Evolutionary conservation across 305 asterid genomes (phyloP).

Genomic region (Coffea humblotiana): DNA sequence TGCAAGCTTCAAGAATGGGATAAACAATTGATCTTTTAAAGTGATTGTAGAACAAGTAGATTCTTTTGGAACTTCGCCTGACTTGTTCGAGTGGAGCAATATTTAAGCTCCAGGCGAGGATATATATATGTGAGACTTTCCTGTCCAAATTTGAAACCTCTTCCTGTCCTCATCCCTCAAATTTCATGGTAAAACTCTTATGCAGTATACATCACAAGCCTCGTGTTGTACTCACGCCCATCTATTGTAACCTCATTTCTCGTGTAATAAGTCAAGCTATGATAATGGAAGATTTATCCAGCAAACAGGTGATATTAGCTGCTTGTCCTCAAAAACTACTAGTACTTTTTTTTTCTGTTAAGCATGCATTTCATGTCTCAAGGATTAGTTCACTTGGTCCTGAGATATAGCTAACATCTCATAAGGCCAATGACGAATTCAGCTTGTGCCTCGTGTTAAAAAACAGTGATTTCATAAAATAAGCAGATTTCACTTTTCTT

Average conservation of each 20-base stretch:
- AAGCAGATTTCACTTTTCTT: background rate
- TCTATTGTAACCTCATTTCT: background rate
- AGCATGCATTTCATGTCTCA: background rate
- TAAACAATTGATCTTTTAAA: slow-evolving; percentile 12
- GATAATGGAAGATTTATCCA: background rate
- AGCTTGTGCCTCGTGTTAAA: background rate
- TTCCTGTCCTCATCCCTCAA: background rate
- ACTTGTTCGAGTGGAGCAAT: slow-evolving; percentile 12
- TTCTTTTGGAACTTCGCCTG: slow-evolving; percentile 11
- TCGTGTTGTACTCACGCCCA: background rate
- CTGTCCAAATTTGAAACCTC: background rate
- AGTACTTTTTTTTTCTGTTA: background rate
- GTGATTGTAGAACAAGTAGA: slow-evolving; percentile 16
- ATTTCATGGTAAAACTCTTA: background rate
- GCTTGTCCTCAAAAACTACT: background rate
- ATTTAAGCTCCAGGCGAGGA: background rate
- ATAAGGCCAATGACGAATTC: background rate
- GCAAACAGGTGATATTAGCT: background rate
- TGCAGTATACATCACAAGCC: background rate
- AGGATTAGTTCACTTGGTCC: background rate
- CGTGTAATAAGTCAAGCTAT: background rate
- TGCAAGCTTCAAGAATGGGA: slow-evolving; percentile 17
- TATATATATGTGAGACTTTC: background rate
- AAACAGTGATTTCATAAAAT: background rate
- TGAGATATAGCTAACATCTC: background rate